Percentiles rank a stretch among this genome's conserved stretches.
Conservation (phyloP, 2,329 filamentous ascomycete species). For the Curvularia sp. region DNA sequence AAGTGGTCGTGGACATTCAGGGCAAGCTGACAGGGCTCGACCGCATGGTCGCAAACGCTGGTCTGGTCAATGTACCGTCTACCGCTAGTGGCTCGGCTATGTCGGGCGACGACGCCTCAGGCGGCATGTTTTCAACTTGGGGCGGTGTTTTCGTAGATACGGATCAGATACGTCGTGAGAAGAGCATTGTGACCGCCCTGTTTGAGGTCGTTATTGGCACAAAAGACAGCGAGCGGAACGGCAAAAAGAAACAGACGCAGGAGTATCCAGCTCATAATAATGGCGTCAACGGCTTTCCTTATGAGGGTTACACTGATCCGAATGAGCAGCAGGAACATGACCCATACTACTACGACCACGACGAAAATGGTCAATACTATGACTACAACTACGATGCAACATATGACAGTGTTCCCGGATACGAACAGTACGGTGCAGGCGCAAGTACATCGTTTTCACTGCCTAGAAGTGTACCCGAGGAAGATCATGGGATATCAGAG, state of each 20-base stretch:
- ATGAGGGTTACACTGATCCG: constrained; percentile 22
- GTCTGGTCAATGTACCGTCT: constrained; percentile 57
- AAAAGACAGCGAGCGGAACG: constrained; percentile 70
- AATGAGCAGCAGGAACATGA: constrained; percentile 32
- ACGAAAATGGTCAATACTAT: constrained; percentile 43
- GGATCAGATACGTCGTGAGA: constrained; percentile 82
- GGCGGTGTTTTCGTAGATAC: constrained; percentile 83
- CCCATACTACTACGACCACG: constrained; percentile 42
- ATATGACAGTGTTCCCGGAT: constrained; percentile 42
- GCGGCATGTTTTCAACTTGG: constrained; percentile 61
- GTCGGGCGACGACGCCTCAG: constrained; percentile 48
- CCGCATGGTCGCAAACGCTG: constrained; percentile 65
- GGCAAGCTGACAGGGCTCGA: constrained; percentile 83
- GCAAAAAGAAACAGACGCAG: constrained; percentile 52
- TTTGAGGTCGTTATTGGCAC: constrained; percentile 91
- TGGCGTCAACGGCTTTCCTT: constrained; percentile 34
- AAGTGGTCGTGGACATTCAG: constrained; percentile 90
- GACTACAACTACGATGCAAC: constrained; percentile 44
- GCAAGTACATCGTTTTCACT: constrained; percentile 56
- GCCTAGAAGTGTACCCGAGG: constrained; percentile 63
- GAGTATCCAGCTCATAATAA: constrained; percentile 20
- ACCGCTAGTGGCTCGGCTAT: constrained; percentile 52
- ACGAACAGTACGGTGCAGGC: constrained; percentile 38
- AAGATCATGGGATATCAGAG: constrained; percentile 73
- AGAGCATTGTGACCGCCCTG: constrained; percentile 85